Base-by-base conservation (phyloP, 441 rosid species). In the Aleurites moluccanus region DNA sequence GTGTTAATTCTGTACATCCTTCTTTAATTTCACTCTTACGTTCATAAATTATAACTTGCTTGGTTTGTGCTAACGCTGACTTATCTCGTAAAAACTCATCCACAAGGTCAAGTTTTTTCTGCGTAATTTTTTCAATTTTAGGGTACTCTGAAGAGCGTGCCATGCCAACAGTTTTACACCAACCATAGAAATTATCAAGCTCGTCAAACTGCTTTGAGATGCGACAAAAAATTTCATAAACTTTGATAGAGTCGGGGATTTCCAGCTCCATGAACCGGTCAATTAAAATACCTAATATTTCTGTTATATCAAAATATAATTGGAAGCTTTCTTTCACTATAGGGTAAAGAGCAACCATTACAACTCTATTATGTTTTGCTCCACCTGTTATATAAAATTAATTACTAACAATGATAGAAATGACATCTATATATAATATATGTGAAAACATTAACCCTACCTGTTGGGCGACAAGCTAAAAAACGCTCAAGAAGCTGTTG, bases 381-480 rank as follows among this genome's bases (percentile, higher is more conserved):
- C 69, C 72, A 44, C 98, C 99, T 95, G 85, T 76, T 61, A 38
- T 6, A 45, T 13, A 45, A 10, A 45, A 52, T 38, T 18, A 16
- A 28, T 57, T 14, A 27, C 2, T 45, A 11, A 45, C 15, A 10
- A 10, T 11, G 11, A 55, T 18, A 18, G 6, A 53, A 55, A 20
- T n/a, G n/a, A n/a, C n/a, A n/a, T n/a, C n/a, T n/a, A n/a, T n/a
- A n/a, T n/a, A 3, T 1, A 2, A 33, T 35, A 38, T 38, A 38
- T 38, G 7, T 38, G 40, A 38, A 38, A 38, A 38, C 6, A 0
- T 20, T 4, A 52, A 52, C 20, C 0, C 4, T 56, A 92, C 99
- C 99, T 86, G 98, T 88, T 45, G 99, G 98, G 40, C 87, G 88
- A 73, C 98, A 93, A 63, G 98, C 93, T 73, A 95, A 76, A 76